Conservation (phyloP, 768 basidiomycete genomes). For the Suillus americanus region DNA sequence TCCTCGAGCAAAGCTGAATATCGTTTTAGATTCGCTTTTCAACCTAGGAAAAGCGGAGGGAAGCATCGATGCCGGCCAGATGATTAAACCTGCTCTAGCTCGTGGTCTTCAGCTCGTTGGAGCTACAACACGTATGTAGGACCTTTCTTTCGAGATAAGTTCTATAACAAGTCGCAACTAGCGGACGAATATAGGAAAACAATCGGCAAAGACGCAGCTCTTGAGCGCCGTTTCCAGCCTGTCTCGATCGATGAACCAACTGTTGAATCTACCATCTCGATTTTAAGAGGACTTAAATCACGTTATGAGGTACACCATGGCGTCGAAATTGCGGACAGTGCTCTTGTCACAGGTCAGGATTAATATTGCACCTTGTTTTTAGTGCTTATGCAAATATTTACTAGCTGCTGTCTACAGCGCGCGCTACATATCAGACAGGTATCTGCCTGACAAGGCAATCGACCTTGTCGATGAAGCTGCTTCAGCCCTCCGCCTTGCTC, state of each 20-base stretch:
- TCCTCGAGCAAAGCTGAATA: background rate
- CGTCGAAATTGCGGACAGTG: constrained; percentile 86
- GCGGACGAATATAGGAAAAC: constrained; percentile 90
- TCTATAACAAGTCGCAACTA: constrained; percentile 20
- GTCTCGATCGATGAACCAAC: constrained; percentile 87
- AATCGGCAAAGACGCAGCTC: constrained; percentile 88
- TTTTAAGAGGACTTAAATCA: constrained; percentile 81
- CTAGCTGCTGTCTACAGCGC: constrained; percentile 81
- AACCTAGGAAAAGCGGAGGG: constrained; percentile 91
- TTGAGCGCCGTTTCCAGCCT: constrained; percentile 90
- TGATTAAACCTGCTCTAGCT: constrained; percentile 91
- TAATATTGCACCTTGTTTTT: background rate
- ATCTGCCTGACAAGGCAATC: constrained; percentile 88
- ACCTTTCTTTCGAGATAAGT: background rate
- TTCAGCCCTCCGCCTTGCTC: constrained; percentile 80
- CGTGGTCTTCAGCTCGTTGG: constrained; percentile 87
- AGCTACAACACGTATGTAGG: constrained; percentile 76
- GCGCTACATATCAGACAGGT: constrained; percentile 85
- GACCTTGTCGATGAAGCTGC: constrained; percentile 95
- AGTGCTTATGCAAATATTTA: background rate
- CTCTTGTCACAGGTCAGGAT: constrained; percentile 75
- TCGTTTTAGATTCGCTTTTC: constrained; percentile 64
- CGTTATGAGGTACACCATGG: constrained; percentile 92
- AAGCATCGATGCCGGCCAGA: constrained; percentile 88
- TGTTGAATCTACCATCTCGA: constrained; percentile 81